phyloP scores from a whole-genome alignment of 495 filamentous ascomycete genomes.

The Lasiosphaeriaceae sp. region DNA sequence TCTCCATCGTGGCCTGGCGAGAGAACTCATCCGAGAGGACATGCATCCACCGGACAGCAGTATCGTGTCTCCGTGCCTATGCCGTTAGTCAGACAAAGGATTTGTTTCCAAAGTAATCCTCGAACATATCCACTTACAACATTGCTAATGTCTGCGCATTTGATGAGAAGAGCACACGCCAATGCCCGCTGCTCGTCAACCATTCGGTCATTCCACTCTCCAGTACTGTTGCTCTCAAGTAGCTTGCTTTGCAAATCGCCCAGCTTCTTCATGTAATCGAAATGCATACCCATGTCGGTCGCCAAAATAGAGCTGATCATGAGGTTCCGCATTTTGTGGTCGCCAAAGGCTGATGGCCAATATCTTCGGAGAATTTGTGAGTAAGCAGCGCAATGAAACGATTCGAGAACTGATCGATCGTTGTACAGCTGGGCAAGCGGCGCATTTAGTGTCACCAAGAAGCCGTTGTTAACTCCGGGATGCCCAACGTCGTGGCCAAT shows the following conservation, averaged over 20 bases:
- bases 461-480: constrained; percentile 96
- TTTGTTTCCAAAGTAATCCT: constrained; percentile 1
- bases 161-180: constrained; percentile 85
- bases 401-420: constrained; percentile 93
- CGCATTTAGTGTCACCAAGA: constrained; percentile 86
- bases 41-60: constrained; percentile 81
- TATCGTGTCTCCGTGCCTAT: constrained; percentile 75
- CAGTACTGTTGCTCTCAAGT: constrained; percentile 54
- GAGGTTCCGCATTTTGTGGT: constrained; percentile 71
- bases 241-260: constrained; percentile 72
- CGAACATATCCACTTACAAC: constrained; percentile 58
- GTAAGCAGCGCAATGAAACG: constrained; percentile 96
- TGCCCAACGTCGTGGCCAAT: constrained; percentile 98
- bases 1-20: constrained; percentile 88
- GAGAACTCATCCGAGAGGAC: constrained; percentile 92
- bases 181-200: constrained; percentile 69
- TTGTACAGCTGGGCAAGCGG: constrained; percentile 98
- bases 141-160: constrained; percentile 98
- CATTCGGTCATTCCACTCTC: constrained; percentile 69
- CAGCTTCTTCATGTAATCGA: constrained; percentile 88
- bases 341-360: constrained; percentile 78
- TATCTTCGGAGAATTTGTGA: constrained; percentile 91
- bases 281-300: constrained; percentile 96
- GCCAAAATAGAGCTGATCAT: constrained; percentile 95
- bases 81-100: constrained; percentile 25